Evolutionary conservation across 306 rosid genomes (phyloP).

Genomic region (Begonia masoniana): DNA sequence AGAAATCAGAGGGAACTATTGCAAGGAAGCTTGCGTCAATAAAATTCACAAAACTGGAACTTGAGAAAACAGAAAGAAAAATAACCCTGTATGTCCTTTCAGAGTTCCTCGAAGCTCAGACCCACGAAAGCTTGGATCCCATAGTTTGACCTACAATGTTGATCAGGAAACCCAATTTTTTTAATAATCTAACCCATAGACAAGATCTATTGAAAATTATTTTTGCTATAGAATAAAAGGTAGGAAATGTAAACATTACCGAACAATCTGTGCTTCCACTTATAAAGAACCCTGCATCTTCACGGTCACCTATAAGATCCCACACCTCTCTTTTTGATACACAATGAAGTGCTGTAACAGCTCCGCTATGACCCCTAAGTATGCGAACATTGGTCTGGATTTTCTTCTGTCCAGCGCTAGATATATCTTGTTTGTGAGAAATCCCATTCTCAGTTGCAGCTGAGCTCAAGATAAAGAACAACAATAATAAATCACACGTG

Average conservation of each 20-base stretch:
- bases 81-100: conserved; percentile 83
- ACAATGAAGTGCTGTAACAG: conserved; percentile 91
- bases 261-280: conserved; percentile 96
- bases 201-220: conserved; percentile 10
- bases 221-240: conserved; percentile 7
- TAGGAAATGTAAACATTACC: conserved; percentile 33
- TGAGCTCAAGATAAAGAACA: conserved; percentile 11
- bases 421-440: conserved; percentile 61
- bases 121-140: conserved; percentile 99
- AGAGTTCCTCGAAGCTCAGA: conserved; percentile 93
- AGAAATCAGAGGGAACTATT: background rate
- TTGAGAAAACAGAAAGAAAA: background rate
- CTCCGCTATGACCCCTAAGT: conserved; percentile 94
- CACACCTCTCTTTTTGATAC: conserved; percentile 97
- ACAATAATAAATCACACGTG: background rate
- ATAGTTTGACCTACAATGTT: conserved; percentile 73
- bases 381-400: conserved; percentile 83
- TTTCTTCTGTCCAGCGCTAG: conserved; percentile 72
- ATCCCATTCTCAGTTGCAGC: conserved; percentile 59
- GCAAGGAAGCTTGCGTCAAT: too few species aligned
- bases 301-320: conserved; percentile 99
- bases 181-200: conserved; percentile 9
- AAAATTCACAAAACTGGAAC: background rate
- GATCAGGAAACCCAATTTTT: conserved; percentile 13
- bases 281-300: conserved; percentile 96